phyloP scores from a whole-genome alignment of 371 early-diverging fungal species.

The Syncephalastrum racemosum region DNA sequence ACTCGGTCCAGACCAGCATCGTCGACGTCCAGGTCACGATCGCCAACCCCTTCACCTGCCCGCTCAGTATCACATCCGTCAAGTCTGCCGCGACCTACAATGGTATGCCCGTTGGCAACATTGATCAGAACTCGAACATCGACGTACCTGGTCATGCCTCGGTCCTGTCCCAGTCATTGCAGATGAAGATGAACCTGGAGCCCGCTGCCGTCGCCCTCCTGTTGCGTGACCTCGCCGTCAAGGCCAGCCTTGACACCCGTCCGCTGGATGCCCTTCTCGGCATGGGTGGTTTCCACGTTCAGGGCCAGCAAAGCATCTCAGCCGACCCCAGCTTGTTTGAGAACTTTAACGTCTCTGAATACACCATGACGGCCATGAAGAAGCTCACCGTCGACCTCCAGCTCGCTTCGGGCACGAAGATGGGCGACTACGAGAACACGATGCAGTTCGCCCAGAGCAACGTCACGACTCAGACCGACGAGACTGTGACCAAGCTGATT shows the following conservation, averaged over 20 bases:
- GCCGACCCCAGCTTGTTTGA: conserved; percentile 37
- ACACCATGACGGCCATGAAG: conserved; percentile 50
- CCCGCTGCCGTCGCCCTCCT: conserved; percentile 40
- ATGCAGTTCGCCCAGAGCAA: conserved; percentile 48
- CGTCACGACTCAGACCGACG: conserved; percentile 43
- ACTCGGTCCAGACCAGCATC: conserved; percentile 40
- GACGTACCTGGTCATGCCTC: conserved; percentile 33
- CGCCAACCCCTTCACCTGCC: conserved; percentile 56
- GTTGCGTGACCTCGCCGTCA: conserved; percentile 45
- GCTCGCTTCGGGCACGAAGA: conserved; percentile 40
- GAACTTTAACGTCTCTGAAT: conserved; percentile 47
- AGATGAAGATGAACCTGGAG: conserved; percentile 41
- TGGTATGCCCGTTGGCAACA: conserved; percentile 52
- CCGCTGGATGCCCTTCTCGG: conserved; percentile 48
- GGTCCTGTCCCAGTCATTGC: conserved; percentile 28
- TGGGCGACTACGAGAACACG: conserved; percentile 51
- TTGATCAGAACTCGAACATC: conserved; percentile 44
- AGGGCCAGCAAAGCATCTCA: conserved; percentile 33
- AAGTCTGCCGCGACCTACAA: conserved; percentile 42
- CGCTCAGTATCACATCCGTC: conserved; percentile 47
- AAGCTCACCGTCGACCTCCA: conserved; percentile 50
- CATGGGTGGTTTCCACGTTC: conserved; percentile 40
- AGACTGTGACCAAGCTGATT: conserved; percentile 43
- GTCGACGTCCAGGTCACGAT: conserved; percentile 48
- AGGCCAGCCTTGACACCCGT: conserved; percentile 39